Evolutionary conservation across 176 grass and related monocot genomes (phyloP), one percentile per base, ranked within the genome.

Genomic region (Carex pumila): DNA sequence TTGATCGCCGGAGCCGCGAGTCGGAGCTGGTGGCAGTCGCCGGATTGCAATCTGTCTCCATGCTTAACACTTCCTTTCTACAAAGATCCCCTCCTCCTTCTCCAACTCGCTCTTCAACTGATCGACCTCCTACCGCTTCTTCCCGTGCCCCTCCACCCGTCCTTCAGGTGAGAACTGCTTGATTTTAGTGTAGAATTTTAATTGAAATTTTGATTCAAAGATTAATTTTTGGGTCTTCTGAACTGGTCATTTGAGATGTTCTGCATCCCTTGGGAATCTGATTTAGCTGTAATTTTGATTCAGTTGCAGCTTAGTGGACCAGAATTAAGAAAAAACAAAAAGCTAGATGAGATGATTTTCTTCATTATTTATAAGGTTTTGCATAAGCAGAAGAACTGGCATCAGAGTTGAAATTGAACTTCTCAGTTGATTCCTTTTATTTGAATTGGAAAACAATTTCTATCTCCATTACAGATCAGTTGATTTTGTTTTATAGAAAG

Each of bases 41-140:
- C 7, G 87, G 87, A 39, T 85, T 89, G 70, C 88, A 86, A 45
- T 79, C 79, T 7, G 88, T 89, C 32, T 89, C 88, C 81, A 87
- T 81, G 88, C 85, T 87, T 61, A 80, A 86, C n/a, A 43, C 80
- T 41, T 80, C 84, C 17, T 90, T 90, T 70, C 84, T 87, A 4
- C 88, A 79, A 18, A 76, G 88, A 66, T 90, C 85, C 1, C 81
- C 88, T 47, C 43, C 76, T 13, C 43, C 63, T 17, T 77, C 68
- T 61, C 83, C 83, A 45, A 49, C 64, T 49, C 87, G 7, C 49
- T 88, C 87, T 58, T 54, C 60, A 47, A 71, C 82, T 71, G 88
- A 89, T 37, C 84, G 71, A 9, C 88, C 79, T 39, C 80, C 57
- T 9, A 47, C 88, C 0, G 81, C 85, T 43, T 59, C 85, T 32